These are phyloP conservation scores for Amylocarpus encephaloides DNA, from an alignment of 2,329 filamentous ascomycete species.

Conservation along the genomic window DNA sequence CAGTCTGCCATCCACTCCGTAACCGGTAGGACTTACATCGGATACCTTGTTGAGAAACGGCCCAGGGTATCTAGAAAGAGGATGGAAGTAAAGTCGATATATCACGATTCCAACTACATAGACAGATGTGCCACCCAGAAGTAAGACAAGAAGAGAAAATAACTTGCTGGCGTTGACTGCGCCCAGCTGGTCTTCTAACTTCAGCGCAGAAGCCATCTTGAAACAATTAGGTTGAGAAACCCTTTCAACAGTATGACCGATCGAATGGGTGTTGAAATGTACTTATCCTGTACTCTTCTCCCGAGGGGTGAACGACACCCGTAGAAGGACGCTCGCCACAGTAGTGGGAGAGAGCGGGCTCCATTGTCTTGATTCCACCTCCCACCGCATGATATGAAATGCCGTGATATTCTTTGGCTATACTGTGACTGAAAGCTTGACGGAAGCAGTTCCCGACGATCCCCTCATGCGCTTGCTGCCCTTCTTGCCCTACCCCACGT, in stretches of 20 bases:
- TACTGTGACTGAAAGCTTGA: background rate
- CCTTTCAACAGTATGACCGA: no score
- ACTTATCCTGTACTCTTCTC: background rate
- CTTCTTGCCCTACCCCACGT: background rate
- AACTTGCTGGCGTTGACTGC: background rate
- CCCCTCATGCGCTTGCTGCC: background rate
- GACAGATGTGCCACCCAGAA: background rate
- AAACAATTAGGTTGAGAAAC: background rate
- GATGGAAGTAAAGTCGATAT: slow-evolving; percentile 7
- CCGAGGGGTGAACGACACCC: no score
- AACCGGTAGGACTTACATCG: background rate
- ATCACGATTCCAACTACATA: background rate
- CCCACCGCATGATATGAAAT: background rate
- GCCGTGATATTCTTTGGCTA: background rate
- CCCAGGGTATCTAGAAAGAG: slow-evolving; percentile 2
- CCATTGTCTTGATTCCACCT: background rate
- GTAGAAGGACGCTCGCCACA: no score
- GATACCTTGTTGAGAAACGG: background rate
- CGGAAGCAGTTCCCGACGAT: background rate
- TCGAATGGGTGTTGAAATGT: background rate
- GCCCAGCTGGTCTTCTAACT: background rate
- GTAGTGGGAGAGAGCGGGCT: no score
- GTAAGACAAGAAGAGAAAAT: background rate
- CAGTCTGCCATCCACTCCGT: no score
- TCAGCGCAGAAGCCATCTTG: background rate